These are phyloP conservation scores for Amylocarpus encephaloides DNA, from an alignment of 2,329 filamentous ascomycete genomes.

Conservation along the genomic window DNA sequence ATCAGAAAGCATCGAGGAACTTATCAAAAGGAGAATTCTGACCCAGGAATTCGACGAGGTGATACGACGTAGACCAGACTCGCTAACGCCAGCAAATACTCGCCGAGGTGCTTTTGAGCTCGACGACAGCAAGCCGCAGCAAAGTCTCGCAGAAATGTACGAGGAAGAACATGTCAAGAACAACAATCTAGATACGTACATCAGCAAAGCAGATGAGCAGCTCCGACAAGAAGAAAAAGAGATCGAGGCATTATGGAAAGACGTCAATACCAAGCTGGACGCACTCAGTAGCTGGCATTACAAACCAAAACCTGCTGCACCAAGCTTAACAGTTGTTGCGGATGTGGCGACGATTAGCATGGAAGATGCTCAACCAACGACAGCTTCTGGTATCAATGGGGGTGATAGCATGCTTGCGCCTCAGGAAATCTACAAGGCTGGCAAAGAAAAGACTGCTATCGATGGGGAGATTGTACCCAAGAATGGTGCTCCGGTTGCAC, in stretches of 20 bases:
- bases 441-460: slow-evolving; percentile 49
- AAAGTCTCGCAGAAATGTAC: slow-evolving; percentile 86
- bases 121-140: slow-evolving; percentile 79
- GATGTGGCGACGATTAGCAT: slow-evolving; percentile 89
- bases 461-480: slow-evolving; percentile 71
- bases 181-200: slow-evolving; percentile 69
- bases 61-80: slow-evolving; percentile 70
- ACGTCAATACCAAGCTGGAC: slow-evolving; percentile 74
- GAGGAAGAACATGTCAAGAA: slow-evolving; percentile 83
- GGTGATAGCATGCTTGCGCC: slow-evolving; percentile 75
- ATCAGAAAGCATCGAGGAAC: slow-evolving; percentile 82
- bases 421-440: slow-evolving; percentile 87
- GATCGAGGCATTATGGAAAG: slow-evolving; percentile 76
- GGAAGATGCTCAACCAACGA: slow-evolving; percentile 90
- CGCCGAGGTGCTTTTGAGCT: slow-evolving; percentile 66
- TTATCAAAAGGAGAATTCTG: slow-evolving; percentile 90
- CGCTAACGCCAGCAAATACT: slow-evolving; percentile 52
- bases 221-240: slow-evolving; percentile 75
- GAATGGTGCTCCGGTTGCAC: slow-evolving; percentile 69
- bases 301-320: slow-evolving; percentile 77
- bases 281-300: slow-evolving; percentile 91
- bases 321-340: slow-evolving; percentile 78
- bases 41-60: slow-evolving; percentile 91
- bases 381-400: slow-evolving; percentile 64
- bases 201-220: slow-evolving; percentile 78